phyloP scores from a whole-genome alignment of 179 eudicot species.

The Spinacia oleracea region DNA sequence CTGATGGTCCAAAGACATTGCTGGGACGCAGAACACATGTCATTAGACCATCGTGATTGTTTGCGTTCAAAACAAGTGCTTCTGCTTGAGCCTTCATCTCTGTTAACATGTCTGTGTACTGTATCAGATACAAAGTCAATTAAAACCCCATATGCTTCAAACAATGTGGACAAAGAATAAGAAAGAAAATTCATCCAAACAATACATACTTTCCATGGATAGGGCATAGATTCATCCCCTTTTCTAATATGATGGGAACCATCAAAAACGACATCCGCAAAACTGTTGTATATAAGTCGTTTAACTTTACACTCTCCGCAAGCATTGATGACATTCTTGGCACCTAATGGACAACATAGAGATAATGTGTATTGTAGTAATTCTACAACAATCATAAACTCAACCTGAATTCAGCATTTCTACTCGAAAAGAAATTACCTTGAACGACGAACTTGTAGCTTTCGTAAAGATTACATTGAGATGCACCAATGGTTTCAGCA shows the following conservation, averaged over 20 bases:
- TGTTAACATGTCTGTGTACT: constrained; percentile 62
- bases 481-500: constrained; percentile 37
- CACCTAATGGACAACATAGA: constrained; percentile 49
- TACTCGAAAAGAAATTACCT: constrained; percentile 48
- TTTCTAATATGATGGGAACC: constrained; percentile 52
- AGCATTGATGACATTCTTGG: constrained; percentile 76
- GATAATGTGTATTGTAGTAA: not conserved
- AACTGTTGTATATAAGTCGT: constrained; percentile 70
- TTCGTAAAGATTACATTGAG: constrained; percentile 42
- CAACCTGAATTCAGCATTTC: not conserved
- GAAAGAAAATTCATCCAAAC: not conserved
- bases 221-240: constrained; percentile 72
- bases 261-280: constrained; percentile 78
- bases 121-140: constrained; percentile 26
- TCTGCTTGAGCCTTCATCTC: constrained; percentile 94
- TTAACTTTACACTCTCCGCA: constrained; percentile 81
- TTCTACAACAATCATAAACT: not conserved
- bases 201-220: constrained; percentile 64
- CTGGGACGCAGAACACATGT: constrained; percentile 91
- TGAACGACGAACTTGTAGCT: constrained; percentile 70
- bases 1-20: constrained; percentile 94
- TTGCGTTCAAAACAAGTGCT: constrained; percentile 69
- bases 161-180: constrained; percentile 1
- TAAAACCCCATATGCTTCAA: constrained; percentile 12
- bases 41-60: constrained; percentile 59